Evolutionary conservation across 192 early-diverging fungal genomes (phyloP).

Genomic region (Umbelopsis vinacea): DNA sequence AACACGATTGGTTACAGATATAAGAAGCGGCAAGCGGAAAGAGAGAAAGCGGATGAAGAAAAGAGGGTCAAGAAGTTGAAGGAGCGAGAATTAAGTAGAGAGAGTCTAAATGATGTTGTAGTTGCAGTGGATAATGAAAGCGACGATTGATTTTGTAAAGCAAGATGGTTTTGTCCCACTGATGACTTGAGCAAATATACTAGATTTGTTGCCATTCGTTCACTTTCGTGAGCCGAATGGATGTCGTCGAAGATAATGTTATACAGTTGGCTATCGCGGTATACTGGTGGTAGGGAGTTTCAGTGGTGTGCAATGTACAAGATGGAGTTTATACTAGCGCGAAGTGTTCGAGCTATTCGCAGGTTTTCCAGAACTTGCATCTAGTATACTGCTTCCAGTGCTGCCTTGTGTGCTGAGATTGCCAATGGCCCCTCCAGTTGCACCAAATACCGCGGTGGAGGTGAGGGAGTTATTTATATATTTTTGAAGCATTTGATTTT

Average conservation of each 20-base stretch:
- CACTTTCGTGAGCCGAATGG: background rate
- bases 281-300: background rate
- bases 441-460: slow-evolving; percentile 48
- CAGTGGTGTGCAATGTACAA: background rate
- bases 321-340: background rate
- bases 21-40: slow-evolving; percentile 28
- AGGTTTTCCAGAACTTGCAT: background rate
- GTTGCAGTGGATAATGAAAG: background rate
- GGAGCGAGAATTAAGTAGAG: slow-evolving; percentile 8
- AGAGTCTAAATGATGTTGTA: slow-evolving; percentile 12
- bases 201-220: background rate
- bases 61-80: slow-evolving; percentile 26
- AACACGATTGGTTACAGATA: slow-evolving; percentile 11
- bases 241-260: background rate
- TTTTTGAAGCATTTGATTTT: slow-evolving; percentile 48
- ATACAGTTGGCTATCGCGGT: background rate
- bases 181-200: background rate
- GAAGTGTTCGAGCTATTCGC: background rate
- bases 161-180: background rate
- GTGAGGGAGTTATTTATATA: slow-evolving; percentile 48
- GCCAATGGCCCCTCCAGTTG: slow-evolving; percentile 18
- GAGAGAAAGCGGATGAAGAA: slow-evolving; percentile 22
- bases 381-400: background rate
- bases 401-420: slow-evolving; percentile 1
- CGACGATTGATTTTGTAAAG: background rate